Evolutionary conservation across 306 rosid species (phyloP).

Genomic region (Inga oerstediana): DNA sequence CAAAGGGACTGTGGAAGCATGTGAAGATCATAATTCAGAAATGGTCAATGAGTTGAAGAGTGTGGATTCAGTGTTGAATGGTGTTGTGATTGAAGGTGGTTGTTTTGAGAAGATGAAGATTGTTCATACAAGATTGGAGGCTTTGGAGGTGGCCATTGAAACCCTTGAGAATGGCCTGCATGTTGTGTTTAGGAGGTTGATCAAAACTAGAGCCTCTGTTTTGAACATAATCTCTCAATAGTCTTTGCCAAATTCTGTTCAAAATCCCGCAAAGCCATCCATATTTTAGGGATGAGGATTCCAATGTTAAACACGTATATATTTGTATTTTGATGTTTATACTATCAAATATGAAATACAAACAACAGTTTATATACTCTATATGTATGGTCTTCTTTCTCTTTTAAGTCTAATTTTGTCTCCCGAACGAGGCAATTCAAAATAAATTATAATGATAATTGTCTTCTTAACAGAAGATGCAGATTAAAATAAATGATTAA

Average conservation of each 20-base stretch:
- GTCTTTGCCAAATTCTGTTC: background rate
- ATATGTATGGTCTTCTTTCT: background rate
- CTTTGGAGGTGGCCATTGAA: slow-evolving; percentile 56
- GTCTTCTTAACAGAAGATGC: background rate
- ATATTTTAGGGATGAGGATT: slow-evolving; percentile 49
- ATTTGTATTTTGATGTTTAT: background rate
- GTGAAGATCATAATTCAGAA: slow-evolving; percentile 40
- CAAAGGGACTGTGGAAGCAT: slow-evolving; percentile 34
- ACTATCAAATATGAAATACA: background rate
- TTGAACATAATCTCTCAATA: slow-evolving; percentile 63
- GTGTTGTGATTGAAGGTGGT: slow-evolving; percentile 18
- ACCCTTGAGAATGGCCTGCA: slow-evolving; percentile 59
- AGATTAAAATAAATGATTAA: background rate
- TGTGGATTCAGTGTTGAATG: slow-evolving; percentile 47
- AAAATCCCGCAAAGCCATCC: slow-evolving; percentile 40
- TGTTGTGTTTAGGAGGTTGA: slow-evolving; percentile 55
- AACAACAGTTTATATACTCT: background rate
- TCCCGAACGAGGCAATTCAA: background rate
- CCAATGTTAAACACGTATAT: background rate
- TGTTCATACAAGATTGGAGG: slow-evolving; percentile 43
- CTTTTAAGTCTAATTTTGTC: background rate
- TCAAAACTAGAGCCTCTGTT: slow-evolving; percentile 61
- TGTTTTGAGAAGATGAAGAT: slow-evolving; percentile 39
- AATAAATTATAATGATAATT: background rate
- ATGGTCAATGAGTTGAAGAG: slow-evolving; percentile 46